Percentiles rank a stretch among this genome's conserved stretches.
These are phyloP conservation scores for Colletotrichum neosansevieriae DNA, from an alignment of 2,329 filamentous ascomycete species.

Conservation along the genomic window DNA sequence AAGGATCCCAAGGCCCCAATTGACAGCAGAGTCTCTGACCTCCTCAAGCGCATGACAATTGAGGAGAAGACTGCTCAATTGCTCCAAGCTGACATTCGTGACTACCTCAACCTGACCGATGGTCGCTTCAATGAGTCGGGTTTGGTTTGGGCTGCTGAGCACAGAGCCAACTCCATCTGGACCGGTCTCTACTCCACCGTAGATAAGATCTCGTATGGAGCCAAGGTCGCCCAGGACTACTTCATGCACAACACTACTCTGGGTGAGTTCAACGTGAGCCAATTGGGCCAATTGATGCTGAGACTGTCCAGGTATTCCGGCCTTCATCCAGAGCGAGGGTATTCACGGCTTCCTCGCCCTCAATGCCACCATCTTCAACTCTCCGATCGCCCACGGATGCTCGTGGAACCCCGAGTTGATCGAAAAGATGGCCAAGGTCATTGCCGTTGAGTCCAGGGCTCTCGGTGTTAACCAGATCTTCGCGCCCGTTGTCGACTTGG, in stretches of 20 bases:
- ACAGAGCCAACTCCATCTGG: constrained; percentile 77
- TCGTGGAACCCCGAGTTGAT: constrained; percentile 76
- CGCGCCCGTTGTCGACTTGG: constrained; percentile 77
- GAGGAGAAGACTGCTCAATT: constrained; percentile 80
- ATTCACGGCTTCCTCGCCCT: constrained; percentile 79
- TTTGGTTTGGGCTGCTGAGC: constrained; percentile 73
- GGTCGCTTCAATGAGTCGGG: constrained; percentile 77
- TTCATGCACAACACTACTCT: constrained; percentile 62
- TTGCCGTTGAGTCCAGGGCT: constrained; percentile 74
- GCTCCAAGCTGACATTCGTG: constrained; percentile 76
- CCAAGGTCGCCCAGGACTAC: constrained; percentile 77
- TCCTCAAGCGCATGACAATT: constrained; percentile 79
- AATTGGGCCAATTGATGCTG: constrained; percentile 9
- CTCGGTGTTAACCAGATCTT: constrained; percentile 81
- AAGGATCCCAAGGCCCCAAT: constrained; percentile 73
- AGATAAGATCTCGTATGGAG: constrained; percentile 71
- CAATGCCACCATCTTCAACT: constrained; percentile 85
- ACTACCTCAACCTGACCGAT: constrained; percentile 78
- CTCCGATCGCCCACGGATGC: constrained; percentile 78
- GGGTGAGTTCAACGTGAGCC: constrained; percentile 42
- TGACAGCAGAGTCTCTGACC: constrained; percentile 74
- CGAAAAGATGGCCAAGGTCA: constrained; percentile 74
- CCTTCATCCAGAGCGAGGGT: constrained; percentile 79
- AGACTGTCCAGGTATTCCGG: constrained; percentile 77
- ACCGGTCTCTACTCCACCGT: constrained; percentile 76